Percentiles rank a stretch among this genome's conserved stretches.
Evolutionary conservation across 2,329 filamentous ascomycete genomes (phyloP).

Genomic region (Corniculantispora saksenae): DNA sequence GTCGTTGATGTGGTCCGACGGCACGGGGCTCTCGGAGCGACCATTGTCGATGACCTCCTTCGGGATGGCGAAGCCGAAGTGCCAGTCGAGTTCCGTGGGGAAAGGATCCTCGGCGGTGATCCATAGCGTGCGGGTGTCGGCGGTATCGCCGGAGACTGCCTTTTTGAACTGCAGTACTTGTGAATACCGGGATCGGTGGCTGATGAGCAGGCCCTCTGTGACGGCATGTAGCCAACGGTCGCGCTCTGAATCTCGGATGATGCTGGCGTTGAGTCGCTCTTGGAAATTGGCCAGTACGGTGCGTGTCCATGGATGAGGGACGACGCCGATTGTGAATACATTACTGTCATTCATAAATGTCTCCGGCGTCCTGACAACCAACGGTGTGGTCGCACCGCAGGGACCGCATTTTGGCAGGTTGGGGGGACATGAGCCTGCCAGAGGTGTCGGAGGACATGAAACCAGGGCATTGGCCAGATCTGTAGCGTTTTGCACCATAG

Average conservation of each 20-base stretch:
- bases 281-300: slow-evolving; percentile 66
- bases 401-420: slow-evolving; percentile 73
- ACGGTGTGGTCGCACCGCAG: slow-evolving; percentile 63
- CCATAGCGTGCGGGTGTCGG: slow-evolving; percentile 72
- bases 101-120: slow-evolving; percentile 68
- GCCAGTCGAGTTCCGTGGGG: slow-evolving; percentile 79
- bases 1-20: slow-evolving; percentile 26
- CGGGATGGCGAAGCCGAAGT: slow-evolving; percentile 83
- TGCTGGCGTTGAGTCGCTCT: slow-evolving; percentile 60
- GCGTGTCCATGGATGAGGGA: slow-evolving; percentile 90
- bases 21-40: slow-evolving; percentile 27
- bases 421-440: slow-evolving; percentile 79
- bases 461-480: slow-evolving; percentile 75
- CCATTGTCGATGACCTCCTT: slow-evolving; percentile 49
- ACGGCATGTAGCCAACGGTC: slow-evolving; percentile 77
- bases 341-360: slow-evolving; percentile 71
- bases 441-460: slow-evolving; percentile 71
- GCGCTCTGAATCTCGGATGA: slow-evolving; percentile 68
- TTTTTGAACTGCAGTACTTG: slow-evolving; percentile 79
- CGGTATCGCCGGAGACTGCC: slow-evolving; percentile 69
- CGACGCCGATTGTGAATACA: slow-evolving; percentile 79
- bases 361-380: slow-evolving; percentile 67
- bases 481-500: slow-evolving; percentile 68
- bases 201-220: slow-evolving; percentile 68
- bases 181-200: slow-evolving; percentile 58